A percentile compares a stretch with the other conserved stretches of the same genome.
These are phyloP conservation scores for Mycena filopes DNA, from an alignment of 768 basidiomycete genomes.

Conservation along the genomic window DNA sequence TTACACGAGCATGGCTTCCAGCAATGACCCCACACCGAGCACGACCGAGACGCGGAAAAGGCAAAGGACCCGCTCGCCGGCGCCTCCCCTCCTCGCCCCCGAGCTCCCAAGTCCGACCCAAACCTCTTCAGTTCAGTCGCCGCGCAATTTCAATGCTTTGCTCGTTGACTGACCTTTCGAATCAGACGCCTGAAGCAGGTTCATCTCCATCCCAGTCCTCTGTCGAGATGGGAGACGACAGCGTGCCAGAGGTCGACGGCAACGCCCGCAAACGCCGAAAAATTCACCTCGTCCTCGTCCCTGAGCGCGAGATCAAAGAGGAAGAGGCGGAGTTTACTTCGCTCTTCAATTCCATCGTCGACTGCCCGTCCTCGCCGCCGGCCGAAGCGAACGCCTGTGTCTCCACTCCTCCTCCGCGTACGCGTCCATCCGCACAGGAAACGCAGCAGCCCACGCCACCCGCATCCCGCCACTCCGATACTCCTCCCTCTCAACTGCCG, in stretches of 20 bases:
- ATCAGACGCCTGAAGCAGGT: not conserved
- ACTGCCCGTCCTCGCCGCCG: not conserved
- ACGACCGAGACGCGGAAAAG: no score
- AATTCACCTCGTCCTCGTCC: not conserved
- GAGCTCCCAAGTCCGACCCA: no score
- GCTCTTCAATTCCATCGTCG: not conserved
- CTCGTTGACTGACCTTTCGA: no score
- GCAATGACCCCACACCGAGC: no score
- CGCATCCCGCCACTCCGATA: not conserved
- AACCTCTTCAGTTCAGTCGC: no score
- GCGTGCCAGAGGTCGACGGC: not conserved
- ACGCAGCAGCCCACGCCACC: conserved; percentile 5
- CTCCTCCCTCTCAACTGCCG: not conserved
- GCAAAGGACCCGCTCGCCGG: no score
- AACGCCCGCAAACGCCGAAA: conserved; percentile 14
- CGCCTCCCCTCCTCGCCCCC: no score
- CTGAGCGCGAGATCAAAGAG: not conserved
- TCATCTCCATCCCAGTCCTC: not conserved
- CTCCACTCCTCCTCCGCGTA: no score
- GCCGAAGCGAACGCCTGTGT: not conserved
- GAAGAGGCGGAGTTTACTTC: not conserved
- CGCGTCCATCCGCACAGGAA: not conserved
- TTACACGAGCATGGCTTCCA: no score
- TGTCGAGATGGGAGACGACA: not conserved
- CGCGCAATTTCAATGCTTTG: no score